phyloP scores from a whole-genome alignment of 345 rosid genomes.

The Xanthoceras sorbifolium region DNA sequence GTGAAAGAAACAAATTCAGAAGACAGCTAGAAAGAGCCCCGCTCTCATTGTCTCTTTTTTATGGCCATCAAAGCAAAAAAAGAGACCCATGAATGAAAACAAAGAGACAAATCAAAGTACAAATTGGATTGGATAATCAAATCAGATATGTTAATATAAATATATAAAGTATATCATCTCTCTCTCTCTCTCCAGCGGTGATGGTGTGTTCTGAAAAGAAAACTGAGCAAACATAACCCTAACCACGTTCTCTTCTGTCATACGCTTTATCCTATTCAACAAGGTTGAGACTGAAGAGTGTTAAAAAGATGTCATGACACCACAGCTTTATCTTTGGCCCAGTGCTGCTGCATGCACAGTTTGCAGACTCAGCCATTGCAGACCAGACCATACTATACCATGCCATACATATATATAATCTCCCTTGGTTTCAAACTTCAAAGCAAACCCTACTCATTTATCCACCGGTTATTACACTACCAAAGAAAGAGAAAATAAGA shows the following conservation, averaged over 20 bases:
- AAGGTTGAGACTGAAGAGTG: background rate
- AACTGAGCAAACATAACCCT: conserved; percentile 41
- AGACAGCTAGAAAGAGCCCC: background rate
- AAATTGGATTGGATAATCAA: background rate
- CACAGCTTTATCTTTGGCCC: conserved; percentile 2
- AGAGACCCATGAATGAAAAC: background rate
- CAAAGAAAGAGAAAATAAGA: background rate
- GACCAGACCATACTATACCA: background rate
- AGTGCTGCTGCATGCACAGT: conserved; percentile 10
- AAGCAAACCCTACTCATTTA: background rate
- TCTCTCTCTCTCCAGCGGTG: background rate
- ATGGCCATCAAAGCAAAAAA: background rate
- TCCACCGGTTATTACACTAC: background rate
- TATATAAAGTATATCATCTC: too few relatives aligned
- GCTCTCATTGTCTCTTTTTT: background rate
- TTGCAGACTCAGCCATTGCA: background rate
- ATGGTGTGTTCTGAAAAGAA: conserved; percentile 16
- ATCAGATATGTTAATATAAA: too few relatives aligned
- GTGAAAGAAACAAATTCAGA: background rate
- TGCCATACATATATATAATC: too few relatives aligned
- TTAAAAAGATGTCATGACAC: background rate
- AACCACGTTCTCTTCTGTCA: conserved; percentile 40
- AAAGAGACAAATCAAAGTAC: conserved; percentile 26
- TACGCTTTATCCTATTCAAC: conserved; percentile 33
- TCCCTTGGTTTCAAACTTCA: conserved; percentile 20